phyloP scores from a whole-genome alignment of 2,329 filamentous ascomycete genomes.

The Colletotrichum spaethianum region DNA sequence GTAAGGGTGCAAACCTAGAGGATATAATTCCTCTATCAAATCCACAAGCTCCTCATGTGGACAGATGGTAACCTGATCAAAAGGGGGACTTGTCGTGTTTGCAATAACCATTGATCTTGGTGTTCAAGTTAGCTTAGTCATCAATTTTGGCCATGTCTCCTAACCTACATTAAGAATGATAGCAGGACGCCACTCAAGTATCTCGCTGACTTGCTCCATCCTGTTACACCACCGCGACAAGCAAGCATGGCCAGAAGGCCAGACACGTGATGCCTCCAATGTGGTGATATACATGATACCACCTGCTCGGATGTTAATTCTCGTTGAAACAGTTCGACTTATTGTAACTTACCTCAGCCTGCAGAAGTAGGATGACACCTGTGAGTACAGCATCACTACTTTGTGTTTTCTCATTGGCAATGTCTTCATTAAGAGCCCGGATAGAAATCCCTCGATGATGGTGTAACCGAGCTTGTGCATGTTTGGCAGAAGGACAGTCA shows the following conservation, averaged over 20 bases:
- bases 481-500: conserved; percentile 21
- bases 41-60: conserved; percentile 47
- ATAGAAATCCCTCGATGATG: conserved; percentile 40
- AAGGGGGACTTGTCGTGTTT: conserved; percentile 54
- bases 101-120: conserved; percentile 50
- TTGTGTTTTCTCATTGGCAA: conserved; percentile 29
- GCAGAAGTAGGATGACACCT: conserved; percentile 34
- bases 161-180: conserved; percentile 27
- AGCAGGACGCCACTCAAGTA: conserved; percentile 1
- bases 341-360: conserved; percentile 25
- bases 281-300: conserved; percentile 29
- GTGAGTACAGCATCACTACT: conserved; percentile 34
- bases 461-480: conserved; percentile 34
- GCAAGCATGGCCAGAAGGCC: conserved; percentile 38
- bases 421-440: conserved; percentile 37
- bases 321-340: not conserved
- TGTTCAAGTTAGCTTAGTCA: not conserved
- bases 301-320: conserved; percentile 17
- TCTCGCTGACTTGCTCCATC: conserved; percentile 16
- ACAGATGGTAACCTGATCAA: conserved; percentile 46
- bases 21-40: conserved; percentile 45
- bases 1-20: conserved; percentile 43
- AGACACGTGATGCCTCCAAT: conserved; percentile 39
- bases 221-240: conserved; percentile 22
- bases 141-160: not conserved